Evolutionary conservation across 78 protist species (phyloP), one percentile per base, ranked within the genome.

Genomic region (Cavenderia fasciculata): DNA sequence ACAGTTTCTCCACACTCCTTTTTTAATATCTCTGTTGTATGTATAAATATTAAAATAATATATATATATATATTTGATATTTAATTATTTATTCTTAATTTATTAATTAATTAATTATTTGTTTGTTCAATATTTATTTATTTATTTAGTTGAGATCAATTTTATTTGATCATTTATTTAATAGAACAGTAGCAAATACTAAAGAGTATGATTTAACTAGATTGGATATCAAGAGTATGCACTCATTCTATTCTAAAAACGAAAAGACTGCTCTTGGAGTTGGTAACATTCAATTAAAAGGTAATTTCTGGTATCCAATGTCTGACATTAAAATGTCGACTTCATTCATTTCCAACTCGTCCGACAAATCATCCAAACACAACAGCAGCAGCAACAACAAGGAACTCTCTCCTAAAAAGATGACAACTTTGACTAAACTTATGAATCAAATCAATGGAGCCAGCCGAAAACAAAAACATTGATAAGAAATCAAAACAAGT

Each of bases 1-100:
- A 62, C 87, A 14, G 41, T 77, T 62, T 59, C 87, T n/a, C 87
- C 87, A 14, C 87, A 77, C 27, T 47, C 65, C n/a, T 77, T 12
- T 59, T 74, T 74, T 36, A 38, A 62, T 41, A 59, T 41, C 25
- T 59, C 14, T 5, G 43, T 57, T 46, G 85, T 57, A 74, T 25
- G 69, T 73, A 38, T 12, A 3, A 52, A 0, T 14, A 21, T 65
- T 23, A 65, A 23, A 2, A 68, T 12, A 10, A 68, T 4, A 5
- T 25, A 21, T 38, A n/a, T 25, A 11, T 16, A 52, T 52, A 4
- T n/a, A 52, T 25, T 52, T n/a, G 21, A 52, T 12, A 52, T 3
- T 19, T 52, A 52, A 52, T 52, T 21, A 21, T 12, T 10, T 52
- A 21, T 4, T 21, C 10, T 12, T 23, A 21, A 52, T 21, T 3